Base-by-base conservation (phyloP, 1,284 basidiomycete genomes). In the Ustilago esculenta region DNA sequence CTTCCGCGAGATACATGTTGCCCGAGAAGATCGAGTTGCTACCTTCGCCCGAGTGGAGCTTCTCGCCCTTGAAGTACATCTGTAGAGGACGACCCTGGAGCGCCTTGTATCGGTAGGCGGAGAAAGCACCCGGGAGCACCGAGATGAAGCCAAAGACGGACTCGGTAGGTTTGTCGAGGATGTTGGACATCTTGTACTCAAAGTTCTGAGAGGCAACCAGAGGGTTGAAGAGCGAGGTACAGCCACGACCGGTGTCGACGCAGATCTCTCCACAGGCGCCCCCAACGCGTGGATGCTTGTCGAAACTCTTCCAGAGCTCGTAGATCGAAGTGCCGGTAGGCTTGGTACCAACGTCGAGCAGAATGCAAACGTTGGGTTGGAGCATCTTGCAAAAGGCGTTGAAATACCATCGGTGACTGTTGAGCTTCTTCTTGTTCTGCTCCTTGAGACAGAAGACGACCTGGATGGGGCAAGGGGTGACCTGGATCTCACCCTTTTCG, bases 231-330 rank as follows among this genome's bases (percentile, higher is more conserved):
- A 89, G 57, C 17, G 44, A 48, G 5, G 42, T 29, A 46, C 75
- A 70, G 72, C 86, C 91, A 82, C 88, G 90, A 35, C 92, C 92
- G 82, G 93, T 94, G 63, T 93, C 85, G 7, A 92, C 92, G 29
- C 94, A 92, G 54, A 96, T 95, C 59, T 96, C 94, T 15, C 94
- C 94, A 79, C 93, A 96, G 6, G 95, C 94, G 20, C 95, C 94
- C 0, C 93, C 94, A 24, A 96, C 92, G 69, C 94, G 93, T 17
- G 90, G 90, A 83, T 96, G 93, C 83, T 94, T 90, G 80, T 97
- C 94, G 71, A 98, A 97, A 6, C 92, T 90, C 83, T 97, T 96
- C 94, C 94, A 97, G 11, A 98, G 84, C 76, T 95, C 91, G 83
- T 97, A 98, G 78, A 97, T 94, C 34, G 67, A 65, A 8, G 60